Evolutionary conservation across 306 rosid genomes (phyloP).

Genomic region (Mimosa bimucronata): DNA sequence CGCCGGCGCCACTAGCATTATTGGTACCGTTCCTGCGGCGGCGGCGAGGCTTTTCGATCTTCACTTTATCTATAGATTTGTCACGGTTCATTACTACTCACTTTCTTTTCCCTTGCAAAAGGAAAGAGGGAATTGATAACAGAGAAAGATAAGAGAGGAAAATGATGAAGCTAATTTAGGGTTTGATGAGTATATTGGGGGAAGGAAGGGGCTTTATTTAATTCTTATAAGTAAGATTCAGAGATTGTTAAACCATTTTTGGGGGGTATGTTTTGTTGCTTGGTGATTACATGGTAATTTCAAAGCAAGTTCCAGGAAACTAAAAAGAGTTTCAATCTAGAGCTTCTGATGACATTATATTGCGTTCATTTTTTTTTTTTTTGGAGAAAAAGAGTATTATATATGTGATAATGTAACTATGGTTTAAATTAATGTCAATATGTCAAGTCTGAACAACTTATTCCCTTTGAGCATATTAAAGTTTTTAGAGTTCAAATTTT

Average conservation of each 20-base stretch:
- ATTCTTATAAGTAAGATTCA: neutral
- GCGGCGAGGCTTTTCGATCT: neutral
- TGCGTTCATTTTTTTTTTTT: neutral
- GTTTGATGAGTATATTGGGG: neutral
- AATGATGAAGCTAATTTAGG: neutral
- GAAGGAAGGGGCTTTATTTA: too few relatives aligned
- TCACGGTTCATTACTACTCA: constrained; percentile 28
- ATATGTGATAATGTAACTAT: too few relatives aligned
- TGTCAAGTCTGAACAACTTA: neutral
- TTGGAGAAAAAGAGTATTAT: neutral
- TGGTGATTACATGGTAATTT: neutral
- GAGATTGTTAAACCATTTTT: neutral
- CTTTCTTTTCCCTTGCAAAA: neutral
- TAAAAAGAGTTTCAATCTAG: neutral
- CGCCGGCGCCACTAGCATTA: neutral
- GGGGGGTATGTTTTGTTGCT: neutral
- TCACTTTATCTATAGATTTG: constrained; percentile 36
- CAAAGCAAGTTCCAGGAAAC: neutral
- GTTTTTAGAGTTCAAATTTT: neutral
- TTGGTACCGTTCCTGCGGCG: neutral
- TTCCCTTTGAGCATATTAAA: neutral
- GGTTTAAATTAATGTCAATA: neutral
- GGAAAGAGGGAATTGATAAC: neutral
- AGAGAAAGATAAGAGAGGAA: neutral
- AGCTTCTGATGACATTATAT: neutral